Evolutionary conservation across 306 rosid genomes (phyloP), one percentile per base, ranked within the genome.

Genomic region (Rosa lucieae): DNA sequence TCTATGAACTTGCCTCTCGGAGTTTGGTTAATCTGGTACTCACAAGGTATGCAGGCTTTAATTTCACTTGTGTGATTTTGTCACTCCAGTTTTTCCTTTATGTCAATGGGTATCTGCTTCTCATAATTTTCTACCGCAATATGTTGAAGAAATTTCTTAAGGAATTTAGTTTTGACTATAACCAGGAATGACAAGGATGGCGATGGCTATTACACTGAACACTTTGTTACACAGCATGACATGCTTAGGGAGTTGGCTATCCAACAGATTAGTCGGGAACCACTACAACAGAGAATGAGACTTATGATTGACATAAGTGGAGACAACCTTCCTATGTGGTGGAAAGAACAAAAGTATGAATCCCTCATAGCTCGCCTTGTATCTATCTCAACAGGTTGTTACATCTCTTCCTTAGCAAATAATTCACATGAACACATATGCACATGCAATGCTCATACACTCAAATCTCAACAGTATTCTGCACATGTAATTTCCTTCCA

Each of bases 341-440:
- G 91, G 93, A 78, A 23, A 11, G 35, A 53, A 79, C 78, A 79
- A 53, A 80, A 74, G 3, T 77, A 79, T 77, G 62, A 82, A 79
- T 82, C 48, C 44, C 20, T 81, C 56, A 68, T 63, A 15, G 91
- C 96, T 0, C 81, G 46, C 72, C 58, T 83, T 6, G 17, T 93
- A 39, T 91, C 93, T 10, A 86, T 93, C 85, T 83, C 93, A 68
- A 89, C 93, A 2, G 94, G 97, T 91, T 52, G 10, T 59, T 59
- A 40, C 71, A 77, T 23, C 73, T 58, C 51, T 17, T n/a, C 26
- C 32, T n/a, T 35, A 14, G 66, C 63, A 53, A 18, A 77, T 14
- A 48, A 5, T 0, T 35, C 1, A 49, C 23, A 14, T 53, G 59
- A 17, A 0, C 12, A 26, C 7, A 52, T 18, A 17, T 15, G 59